A percentile compares a stretch with the other conserved stretches of the same genome.
Conservation (phyloP, 2,329 filamentous ascomycete species). For the Stagonosporopsis chrysanthemi region DNA sequence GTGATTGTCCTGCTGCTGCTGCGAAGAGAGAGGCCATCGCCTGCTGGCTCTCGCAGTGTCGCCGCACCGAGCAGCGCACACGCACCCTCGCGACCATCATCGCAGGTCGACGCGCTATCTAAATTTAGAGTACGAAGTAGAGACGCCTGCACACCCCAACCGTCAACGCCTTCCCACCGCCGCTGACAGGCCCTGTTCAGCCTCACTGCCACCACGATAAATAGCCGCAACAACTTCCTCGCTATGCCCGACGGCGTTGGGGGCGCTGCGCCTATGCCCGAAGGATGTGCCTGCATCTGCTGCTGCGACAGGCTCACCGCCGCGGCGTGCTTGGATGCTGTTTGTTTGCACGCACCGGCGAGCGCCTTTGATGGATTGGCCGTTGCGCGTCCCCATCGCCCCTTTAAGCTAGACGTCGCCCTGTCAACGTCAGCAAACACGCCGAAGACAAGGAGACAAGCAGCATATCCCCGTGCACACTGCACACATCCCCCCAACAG, state of each 20-base stretch:
- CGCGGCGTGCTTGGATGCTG: slow-evolving; percentile 7
- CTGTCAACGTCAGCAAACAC: slow-evolving; percentile 23
- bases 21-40: slow-evolving; percentile 7
- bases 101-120: slow-evolving; percentile 20
- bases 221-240: slow-evolving; percentile 7
- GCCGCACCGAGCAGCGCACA: not conserved
- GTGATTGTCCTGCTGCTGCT: slow-evolving; percentile 9
- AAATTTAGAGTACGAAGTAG: slow-evolving; percentile 24
- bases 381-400: slow-evolving; percentile 16
- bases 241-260: slow-evolving; percentile 16
- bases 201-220: slow-evolving; percentile 28
- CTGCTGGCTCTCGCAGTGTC: slow-evolving; percentile 9
- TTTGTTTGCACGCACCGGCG: slow-evolving; percentile 12
- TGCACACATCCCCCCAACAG: slow-evolving; percentile 9
- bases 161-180: slow-evolving; percentile 21
- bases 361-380: slow-evolving; percentile 15
- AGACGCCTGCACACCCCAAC: slow-evolving; percentile 16
- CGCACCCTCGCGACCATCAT: slow-evolving; percentile 12
- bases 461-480: slow-evolving; percentile 12
- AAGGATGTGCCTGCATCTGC: slow-evolving; percentile 12
- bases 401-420: slow-evolving; percentile 20
- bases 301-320: slow-evolving; percentile 19
- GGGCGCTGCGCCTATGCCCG: slow-evolving; percentile 2
- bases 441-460: not conserved
- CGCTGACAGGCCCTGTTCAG: slow-evolving; percentile 33